These are phyloP conservation scores for Marasmius oreades DNA, from an alignment of 1,284 basidiomycete genomes.

Conservation along the genomic window DNA sequence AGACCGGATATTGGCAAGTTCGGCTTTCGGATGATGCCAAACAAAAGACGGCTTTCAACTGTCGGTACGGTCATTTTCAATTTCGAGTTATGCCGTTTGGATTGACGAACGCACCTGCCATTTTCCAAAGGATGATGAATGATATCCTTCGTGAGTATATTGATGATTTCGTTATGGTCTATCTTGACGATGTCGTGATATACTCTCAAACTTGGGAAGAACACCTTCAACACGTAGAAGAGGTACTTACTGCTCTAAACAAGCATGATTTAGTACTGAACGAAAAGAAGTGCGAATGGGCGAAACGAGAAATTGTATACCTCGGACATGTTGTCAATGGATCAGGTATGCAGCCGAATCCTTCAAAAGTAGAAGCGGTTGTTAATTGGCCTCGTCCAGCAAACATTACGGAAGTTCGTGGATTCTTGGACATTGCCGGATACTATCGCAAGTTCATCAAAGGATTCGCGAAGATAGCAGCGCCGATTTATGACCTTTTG, in stretches of 20 bases:
- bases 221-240: no score
- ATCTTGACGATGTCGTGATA: conserved; percentile 7
- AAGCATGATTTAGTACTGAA: conserved; percentile 1
- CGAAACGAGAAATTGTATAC: conserved; percentile 1
- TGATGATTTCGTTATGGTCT: conserved; percentile 5
- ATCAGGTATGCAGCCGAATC: conserved; percentile 1
- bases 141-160: conserved; percentile 5
- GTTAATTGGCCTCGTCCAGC: conserved; percentile 5
- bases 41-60: conserved; percentile 10
- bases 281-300: conserved; percentile 8
- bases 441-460: conserved; percentile 2
- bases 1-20: conserved; percentile 8
- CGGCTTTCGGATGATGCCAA: not conserved
- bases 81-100: conserved; percentile 14
- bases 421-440: conserved; percentile 8
- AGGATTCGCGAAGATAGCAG: not conserved
- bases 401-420: conserved; percentile 3
- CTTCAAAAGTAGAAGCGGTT: conserved; percentile 2
- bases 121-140: conserved; percentile 13
- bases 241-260: not conserved
- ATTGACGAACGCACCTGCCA: conserved; percentile 7
- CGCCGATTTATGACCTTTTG: not conserved
- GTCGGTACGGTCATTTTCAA: conserved; percentile 11
- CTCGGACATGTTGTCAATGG: conserved; percentile 6
- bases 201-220: not conserved